A percentile compares a stretch with the other conserved stretches of the same genome.
Conservation (phyloP, 1,284 basidiomycete species). For the Apiotrichum domesticum region DNA sequence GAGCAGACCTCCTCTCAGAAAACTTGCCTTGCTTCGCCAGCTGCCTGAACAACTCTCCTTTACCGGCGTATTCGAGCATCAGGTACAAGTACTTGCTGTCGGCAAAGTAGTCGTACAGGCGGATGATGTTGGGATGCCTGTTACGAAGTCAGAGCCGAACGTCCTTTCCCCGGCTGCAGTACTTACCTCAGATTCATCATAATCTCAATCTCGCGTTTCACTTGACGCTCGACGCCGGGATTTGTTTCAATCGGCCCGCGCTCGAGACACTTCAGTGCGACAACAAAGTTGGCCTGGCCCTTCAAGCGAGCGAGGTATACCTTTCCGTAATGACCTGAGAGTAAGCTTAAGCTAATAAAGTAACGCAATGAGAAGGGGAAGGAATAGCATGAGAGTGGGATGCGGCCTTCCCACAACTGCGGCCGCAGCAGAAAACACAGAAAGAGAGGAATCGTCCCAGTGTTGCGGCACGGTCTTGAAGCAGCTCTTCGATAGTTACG, state of each 20-base stretch:
- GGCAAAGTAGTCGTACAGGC: slow-evolving; percentile 96
- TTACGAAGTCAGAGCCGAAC: too few relatives aligned
- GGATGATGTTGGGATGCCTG: slow-evolving; percentile 87
- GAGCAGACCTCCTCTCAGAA: slow-evolving; percentile 71
- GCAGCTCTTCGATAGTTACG: too few relatives aligned
- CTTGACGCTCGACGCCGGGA: slow-evolving; percentile 76
- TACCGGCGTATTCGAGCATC: slow-evolving; percentile 88
- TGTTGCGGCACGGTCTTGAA: too few relatives aligned
- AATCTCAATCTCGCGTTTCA: slow-evolving; percentile 84
- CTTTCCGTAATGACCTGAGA: slow-evolving; percentile 62
- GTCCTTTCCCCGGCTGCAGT: too few relatives aligned
- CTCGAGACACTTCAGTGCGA: slow-evolving; percentile 18
- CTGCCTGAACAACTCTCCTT: slow-evolving; percentile 93
- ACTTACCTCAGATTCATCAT: slow-evolving; percentile 56
- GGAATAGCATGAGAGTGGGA: too few relatives aligned
- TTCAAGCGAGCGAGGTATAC: slow-evolving; percentile 97
- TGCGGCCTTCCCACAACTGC: too few relatives aligned
- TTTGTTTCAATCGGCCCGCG: slow-evolving; percentile 59
- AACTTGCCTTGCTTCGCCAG: slow-evolving; percentile 64
- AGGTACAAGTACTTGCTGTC: slow-evolving; percentile 92
- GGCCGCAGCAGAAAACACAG: too few relatives aligned
- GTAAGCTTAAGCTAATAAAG: not conserved
- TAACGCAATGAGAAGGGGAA: too few relatives aligned
- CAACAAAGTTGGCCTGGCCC: slow-evolving; percentile 48
- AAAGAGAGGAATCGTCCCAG: too few relatives aligned